phyloP scores from a whole-genome alignment of 257 asterid genomes.

The Petrea volubilis region DNA sequence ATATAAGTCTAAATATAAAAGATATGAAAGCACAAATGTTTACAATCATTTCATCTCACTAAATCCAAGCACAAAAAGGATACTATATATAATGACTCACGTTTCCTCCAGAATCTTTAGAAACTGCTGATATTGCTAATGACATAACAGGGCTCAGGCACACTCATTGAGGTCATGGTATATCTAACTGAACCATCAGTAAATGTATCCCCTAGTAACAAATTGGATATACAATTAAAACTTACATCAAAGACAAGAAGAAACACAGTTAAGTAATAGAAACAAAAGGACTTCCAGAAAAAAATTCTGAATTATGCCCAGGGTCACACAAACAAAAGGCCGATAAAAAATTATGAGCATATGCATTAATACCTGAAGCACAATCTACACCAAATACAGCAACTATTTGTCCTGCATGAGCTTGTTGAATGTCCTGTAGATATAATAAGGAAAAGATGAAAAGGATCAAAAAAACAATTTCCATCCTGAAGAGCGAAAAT shows the following conservation, averaged over 20 bases:
- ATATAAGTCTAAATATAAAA: not conserved
- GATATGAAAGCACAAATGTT: constrained; percentile 11
- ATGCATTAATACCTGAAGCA: constrained; percentile 73
- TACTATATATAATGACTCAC: constrained; percentile 48
- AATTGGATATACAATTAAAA: constrained; percentile 12
- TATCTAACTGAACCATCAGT: constrained; percentile 93
- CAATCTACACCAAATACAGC: constrained; percentile 99
- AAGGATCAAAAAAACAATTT: constrained; percentile 1
- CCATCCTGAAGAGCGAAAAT: not conserved
- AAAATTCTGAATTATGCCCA: constrained; percentile 6
- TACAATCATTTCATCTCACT: not conserved
- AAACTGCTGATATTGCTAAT: constrained; percentile 89
- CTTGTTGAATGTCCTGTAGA: constrained; percentile 93
- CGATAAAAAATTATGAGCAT: not conserved
- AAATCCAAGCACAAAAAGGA: constrained; percentile 13
- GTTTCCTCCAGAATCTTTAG: constrained; percentile 95
- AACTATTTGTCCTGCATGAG: constrained; percentile 98
- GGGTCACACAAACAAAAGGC: not conserved
- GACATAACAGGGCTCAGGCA: constrained; percentile 99
- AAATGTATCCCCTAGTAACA: constrained; percentile 87
- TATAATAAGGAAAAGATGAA: constrained; percentile 6
- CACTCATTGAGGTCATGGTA: constrained; percentile 99
- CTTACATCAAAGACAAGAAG: not conserved
- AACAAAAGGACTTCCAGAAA: not conserved
- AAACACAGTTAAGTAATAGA: not conserved